Evolutionary conservation across 2,329 filamentous ascomycete species (phyloP).

Genomic region (Paradendryphiella salina): DNA sequence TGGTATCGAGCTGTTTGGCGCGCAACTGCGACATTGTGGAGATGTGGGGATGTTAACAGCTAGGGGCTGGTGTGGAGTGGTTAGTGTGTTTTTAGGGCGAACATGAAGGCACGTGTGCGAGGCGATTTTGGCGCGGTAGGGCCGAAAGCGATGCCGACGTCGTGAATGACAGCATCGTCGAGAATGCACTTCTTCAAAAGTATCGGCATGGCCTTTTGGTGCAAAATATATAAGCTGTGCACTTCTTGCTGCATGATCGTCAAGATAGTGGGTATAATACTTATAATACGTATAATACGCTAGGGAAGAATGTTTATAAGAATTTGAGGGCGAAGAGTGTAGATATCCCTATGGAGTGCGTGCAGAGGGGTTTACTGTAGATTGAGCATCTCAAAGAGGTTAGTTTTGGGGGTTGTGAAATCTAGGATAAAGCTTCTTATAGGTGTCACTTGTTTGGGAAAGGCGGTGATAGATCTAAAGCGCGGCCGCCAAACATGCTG

Average conservation of each 20-base stretch:
- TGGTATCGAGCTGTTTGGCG: not conserved
- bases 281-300: constrained; percentile 50
- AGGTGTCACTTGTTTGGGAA: no score
- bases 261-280: constrained; percentile 52
- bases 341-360: constrained; percentile 51
- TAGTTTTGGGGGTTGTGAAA: no score
- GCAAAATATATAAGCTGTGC: constrained; percentile 46
- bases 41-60: constrained; percentile 1
- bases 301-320: constrained; percentile 54
- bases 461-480: no score
- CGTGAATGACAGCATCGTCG: no score
- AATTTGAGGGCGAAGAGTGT: constrained; percentile 53
- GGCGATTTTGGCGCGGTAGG: not conserved
- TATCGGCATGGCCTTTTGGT: constrained; percentile 9
- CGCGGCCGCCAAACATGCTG: no score
- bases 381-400: no score
- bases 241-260: constrained; percentile 54
- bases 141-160: not conserved
- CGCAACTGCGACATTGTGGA: constrained; percentile 10
- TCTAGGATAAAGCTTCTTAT: no score
- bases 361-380: constrained; percentile 41
- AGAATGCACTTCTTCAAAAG: no score
- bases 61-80: not conserved
- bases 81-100: constrained; percentile 6
- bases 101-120: not conserved